phyloP scores from a whole-genome alignment of 2,329 filamentous ascomycete genomes.

The Hansfordia pulvinata region DNA sequence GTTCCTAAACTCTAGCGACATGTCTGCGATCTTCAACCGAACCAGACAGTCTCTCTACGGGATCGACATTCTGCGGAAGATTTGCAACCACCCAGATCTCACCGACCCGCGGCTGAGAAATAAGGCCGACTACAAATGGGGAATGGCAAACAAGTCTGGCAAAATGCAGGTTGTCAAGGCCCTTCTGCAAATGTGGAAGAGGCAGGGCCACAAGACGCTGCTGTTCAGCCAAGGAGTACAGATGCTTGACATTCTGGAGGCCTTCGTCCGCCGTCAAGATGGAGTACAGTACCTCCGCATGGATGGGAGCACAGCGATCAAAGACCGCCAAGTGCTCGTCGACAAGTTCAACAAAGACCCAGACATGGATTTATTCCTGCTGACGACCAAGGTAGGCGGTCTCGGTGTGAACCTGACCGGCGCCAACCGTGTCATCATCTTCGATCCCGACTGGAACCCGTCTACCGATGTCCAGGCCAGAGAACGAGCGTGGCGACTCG shows the following conservation, averaged over 20 bases:
- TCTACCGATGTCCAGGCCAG: conserved; percentile 92
- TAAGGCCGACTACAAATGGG: conserved; percentile 62
- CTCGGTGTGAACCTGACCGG: conserved; percentile 75
- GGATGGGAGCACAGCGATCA: conserved; percentile 86
- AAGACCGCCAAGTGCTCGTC: conserved; percentile 76
- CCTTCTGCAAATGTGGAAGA: conserved; percentile 77
- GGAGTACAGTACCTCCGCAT: conserved; percentile 72
- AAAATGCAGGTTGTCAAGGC: conserved; percentile 94
- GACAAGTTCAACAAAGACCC: conserved; percentile 83
- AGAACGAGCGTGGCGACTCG: conserved; percentile 88
- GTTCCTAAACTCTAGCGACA: conserved; percentile 73
- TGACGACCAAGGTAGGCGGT: conserved; percentile 92
- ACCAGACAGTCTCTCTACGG: conserved; percentile 74
- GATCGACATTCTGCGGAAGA: conserved; percentile 85
- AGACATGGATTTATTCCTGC: conserved; percentile 71
- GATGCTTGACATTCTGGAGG: conserved; percentile 90
- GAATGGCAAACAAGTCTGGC: conserved; percentile 65
- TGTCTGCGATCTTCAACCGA: conserved; percentile 65
- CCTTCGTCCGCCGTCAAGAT: conserved; percentile 55
- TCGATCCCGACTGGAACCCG: conserved; percentile 97
- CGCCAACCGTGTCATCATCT: conserved; percentile 85
- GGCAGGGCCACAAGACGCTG: conserved; percentile 80
- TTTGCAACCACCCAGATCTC: conserved; percentile 94
- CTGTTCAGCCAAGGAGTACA: conserved; percentile 88
- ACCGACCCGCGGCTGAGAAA: conserved; percentile 43